A percentile compares a stretch with the other conserved stretches of the same genome.
Conservation (phyloP, 116 monocot genomes). For the Trichopus zeylanicus region DNA sequence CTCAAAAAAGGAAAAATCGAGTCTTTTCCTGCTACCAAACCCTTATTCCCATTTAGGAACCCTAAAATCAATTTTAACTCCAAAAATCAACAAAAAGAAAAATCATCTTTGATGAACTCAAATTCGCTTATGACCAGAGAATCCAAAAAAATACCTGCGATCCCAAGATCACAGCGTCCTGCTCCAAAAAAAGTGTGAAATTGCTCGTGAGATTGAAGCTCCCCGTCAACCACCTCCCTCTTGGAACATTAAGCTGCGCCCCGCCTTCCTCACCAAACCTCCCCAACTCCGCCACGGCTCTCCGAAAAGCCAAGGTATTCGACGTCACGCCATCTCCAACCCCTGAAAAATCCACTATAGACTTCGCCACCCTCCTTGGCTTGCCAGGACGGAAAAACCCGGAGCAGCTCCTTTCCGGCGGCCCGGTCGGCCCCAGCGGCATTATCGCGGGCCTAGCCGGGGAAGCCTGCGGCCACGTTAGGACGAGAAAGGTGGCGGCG, state of each 20-base stretch:
- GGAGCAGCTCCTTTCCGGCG: slow-evolving; percentile 18
- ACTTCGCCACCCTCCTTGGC: slow-evolving; percentile 20
- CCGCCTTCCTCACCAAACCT: slow-evolving; percentile 36
- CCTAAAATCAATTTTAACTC: no score
- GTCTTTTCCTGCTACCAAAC: no score
- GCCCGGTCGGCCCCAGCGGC: background rate
- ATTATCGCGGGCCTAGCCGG: background rate
- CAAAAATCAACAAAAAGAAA: no score
- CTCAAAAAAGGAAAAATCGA: no score
- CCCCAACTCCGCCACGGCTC: slow-evolving; percentile 31
- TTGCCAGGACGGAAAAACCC: slow-evolving; percentile 27
- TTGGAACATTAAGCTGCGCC: slow-evolving; percentile 52
- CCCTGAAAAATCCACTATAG: slow-evolving; percentile 53
- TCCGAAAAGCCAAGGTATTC: slow-evolving; percentile 61
- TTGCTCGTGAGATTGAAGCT: slow-evolving; percentile 88
- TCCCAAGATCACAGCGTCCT: slow-evolving; percentile 72
- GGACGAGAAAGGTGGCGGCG: slow-evolving; percentile 9
- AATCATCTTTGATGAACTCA: slow-evolving; percentile 1
- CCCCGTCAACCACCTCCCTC: slow-evolving; percentile 77
- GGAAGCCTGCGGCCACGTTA: slow-evolving; percentile 16
- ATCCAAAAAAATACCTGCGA: slow-evolving; percentile 53
- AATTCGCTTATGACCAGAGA: background rate
- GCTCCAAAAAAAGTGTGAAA: slow-evolving; percentile 73
- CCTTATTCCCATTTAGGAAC: no score
- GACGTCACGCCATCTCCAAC: slow-evolving; percentile 66